Base-by-base conservation (phyloP, 306 rosid species). In the Cucumis cinereus region DNA sequence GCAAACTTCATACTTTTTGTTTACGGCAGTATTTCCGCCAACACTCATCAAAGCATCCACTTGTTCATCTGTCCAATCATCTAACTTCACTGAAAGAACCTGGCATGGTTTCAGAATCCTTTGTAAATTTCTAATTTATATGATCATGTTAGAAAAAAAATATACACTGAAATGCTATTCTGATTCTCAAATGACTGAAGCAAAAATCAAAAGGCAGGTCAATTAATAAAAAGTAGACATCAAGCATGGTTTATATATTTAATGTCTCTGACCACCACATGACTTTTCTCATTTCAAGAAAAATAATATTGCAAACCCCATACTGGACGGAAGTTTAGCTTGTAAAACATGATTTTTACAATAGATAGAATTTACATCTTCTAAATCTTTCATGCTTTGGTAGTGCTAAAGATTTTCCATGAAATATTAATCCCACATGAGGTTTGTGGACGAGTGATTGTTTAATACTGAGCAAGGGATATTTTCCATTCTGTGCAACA, bases 71-170 rank as follows among this genome's bases (percentile, higher is more conserved):
- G 89, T 85, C 98, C 98, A 94, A 17, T 90, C 88, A 82, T 94
- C 98, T 78, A 94, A 89, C 82, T 91, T 94, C 89, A 88, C 78
- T 15, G 98, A 91, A 69, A 89, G 85, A 89, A 94, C 95, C 98
- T 93, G 81, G 12, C 80, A 81, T 47, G 73, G 47, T 61, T 62
- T 63, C 62, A 59, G 55, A 77, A 72, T 60, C 77, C 36, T 60
- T 67, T 22, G n/a, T 67, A 67, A 66, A 63, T 35, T n/a, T 35
- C 19, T 63, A 58, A 58, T 24, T 26, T 68, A 72, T 30, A 79
- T 62, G 57, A 74, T 73, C 50, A n/a, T 11, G 55, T 64, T 19
- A 55, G 35, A 13, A 33, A 72, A 72, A 36, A 23, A 23, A 41
- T 2, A 12, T 12, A 66, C 73, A 67, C 75, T 14, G 58, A 70